Conservation (phyloP, 2,329 filamentous ascomycete genomes). For the Conoideocrella luteorostrata region DNA sequence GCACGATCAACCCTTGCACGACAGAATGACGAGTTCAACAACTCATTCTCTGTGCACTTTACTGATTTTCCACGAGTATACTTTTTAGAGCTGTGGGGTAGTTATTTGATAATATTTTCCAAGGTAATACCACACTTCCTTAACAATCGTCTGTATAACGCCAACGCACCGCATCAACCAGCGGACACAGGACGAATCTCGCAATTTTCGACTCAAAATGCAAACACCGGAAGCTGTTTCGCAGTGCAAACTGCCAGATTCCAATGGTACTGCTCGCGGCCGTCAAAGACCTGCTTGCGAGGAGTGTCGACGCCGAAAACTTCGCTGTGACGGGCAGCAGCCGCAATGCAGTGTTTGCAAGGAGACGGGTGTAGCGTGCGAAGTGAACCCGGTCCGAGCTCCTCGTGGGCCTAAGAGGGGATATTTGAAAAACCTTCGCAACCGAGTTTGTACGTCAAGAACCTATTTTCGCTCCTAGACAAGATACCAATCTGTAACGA, state of each 20-base stretch:
- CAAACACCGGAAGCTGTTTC: neutral
- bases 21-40: no score
- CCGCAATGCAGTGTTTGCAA: constrained; percentile 8
- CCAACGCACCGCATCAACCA: neutral
- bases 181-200: neutral
- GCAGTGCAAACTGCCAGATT: neutral
- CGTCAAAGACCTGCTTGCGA: constrained; percentile 9
- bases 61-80: no score
- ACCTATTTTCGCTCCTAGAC: neutral
- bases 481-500: neutral
- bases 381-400: constrained; percentile 5
- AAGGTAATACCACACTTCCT: neutral
- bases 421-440: constrained; percentile 8
- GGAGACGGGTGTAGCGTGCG: constrained; percentile 5
- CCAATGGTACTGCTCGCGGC: neutral
- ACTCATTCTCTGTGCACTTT: no score
- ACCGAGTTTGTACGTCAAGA: constrained; percentile 5
- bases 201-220: neutral
- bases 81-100: no score
- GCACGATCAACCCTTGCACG: no score
- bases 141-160: neutral
- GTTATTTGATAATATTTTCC: no score
- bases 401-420: constrained; percentile 10
- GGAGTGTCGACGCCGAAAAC: constrained; percentile 11
- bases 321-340: constrained; percentile 9